A percentile compares a stretch with the other conserved stretches of the same genome.
phyloP scores from a whole-genome alignment of 176 grass and related monocot species.

The Alloteropsis semialata region DNA sequence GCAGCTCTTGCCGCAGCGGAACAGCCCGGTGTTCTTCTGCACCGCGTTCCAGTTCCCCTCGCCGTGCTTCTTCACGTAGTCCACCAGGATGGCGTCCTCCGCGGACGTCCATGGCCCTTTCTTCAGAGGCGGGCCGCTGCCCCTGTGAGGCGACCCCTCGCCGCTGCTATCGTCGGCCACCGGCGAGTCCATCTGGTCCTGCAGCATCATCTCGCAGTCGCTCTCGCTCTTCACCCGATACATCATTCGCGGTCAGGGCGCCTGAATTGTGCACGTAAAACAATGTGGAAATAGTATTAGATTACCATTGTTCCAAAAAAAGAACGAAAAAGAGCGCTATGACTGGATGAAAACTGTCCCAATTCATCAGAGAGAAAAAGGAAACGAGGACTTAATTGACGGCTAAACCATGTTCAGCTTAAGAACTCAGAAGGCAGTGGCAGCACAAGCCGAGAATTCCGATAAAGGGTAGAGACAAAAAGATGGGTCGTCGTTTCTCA shows the following conservation, averaged over 20 bases:
- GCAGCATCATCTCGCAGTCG: constrained; percentile 48
- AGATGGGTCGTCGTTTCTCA: background rate
- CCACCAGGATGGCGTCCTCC: constrained; percentile 76
- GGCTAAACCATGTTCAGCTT: constrained; percentile 11
- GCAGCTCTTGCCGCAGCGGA: constrained; percentile 89
- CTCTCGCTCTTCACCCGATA: constrained; percentile 50
- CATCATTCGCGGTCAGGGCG: constrained; percentile 20
- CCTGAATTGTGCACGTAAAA: constrained; percentile 18
- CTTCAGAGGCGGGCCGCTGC: constrained; percentile 56
- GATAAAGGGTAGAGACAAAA: background rate
- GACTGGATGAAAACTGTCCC: background rate
- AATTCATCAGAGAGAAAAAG: background rate
- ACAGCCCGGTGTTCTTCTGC: constrained; percentile 82
- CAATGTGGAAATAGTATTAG: background rate
- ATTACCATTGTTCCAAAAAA: background rate
- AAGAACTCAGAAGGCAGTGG: constrained; percentile 18
- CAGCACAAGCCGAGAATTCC: background rate
- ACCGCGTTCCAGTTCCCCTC: constrained; percentile 96
- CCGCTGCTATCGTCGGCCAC: constrained; percentile 52
- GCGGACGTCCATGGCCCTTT: constrained; percentile 89
- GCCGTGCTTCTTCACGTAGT: constrained; percentile 87
- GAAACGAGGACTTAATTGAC: background rate
- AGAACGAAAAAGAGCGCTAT: background rate
- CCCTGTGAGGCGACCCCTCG: constrained; percentile 43
- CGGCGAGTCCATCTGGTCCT: constrained; percentile 60